Evolutionary conservation across 2,329 filamentous ascomycete genomes (phyloP).

Genomic region (Colletotrichum caudatum): DNA sequence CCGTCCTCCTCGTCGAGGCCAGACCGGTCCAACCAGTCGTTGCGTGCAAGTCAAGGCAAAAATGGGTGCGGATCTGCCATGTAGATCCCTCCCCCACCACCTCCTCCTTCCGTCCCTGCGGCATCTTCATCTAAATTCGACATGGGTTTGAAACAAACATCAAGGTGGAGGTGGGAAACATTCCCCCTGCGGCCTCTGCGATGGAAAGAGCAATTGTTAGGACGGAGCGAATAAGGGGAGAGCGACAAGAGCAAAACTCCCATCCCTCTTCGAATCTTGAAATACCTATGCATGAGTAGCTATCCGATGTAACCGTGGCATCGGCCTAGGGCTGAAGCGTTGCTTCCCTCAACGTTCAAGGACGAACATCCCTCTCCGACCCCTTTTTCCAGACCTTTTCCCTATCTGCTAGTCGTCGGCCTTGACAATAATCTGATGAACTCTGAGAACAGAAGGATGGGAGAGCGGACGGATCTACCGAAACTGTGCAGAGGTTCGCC

Average conservation of each 20-base stretch:
- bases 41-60: constrained; percentile 11
- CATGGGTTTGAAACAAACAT: constrained; percentile 33
- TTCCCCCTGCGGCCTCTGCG: background rate
- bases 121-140: constrained; percentile 35
- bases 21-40: constrained; percentile 23
- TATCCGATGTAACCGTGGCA: constrained; percentile 6
- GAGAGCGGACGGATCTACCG: background rate
- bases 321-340: constrained; percentile 20
- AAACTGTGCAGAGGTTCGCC: background rate
- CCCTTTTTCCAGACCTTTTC: background rate
- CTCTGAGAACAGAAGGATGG: background rate
- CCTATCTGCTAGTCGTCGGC: background rate
- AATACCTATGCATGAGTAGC: background rate
- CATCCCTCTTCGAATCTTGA: background rate
- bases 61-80: background rate
- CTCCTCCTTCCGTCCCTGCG: constrained; percentile 19
- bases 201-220: background rate
- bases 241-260: background rate
- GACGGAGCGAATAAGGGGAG: background rate
- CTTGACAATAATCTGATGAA: constrained; percentile 20
- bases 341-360: constrained; percentile 6
- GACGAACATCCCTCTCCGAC: background rate
- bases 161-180: constrained; percentile 5
- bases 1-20: constrained; percentile 27
- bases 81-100: background rate